phyloP scores from a whole-genome alignment of 2,329 filamentous ascomycete genomes.

The Aspergillus sp. region DNA sequence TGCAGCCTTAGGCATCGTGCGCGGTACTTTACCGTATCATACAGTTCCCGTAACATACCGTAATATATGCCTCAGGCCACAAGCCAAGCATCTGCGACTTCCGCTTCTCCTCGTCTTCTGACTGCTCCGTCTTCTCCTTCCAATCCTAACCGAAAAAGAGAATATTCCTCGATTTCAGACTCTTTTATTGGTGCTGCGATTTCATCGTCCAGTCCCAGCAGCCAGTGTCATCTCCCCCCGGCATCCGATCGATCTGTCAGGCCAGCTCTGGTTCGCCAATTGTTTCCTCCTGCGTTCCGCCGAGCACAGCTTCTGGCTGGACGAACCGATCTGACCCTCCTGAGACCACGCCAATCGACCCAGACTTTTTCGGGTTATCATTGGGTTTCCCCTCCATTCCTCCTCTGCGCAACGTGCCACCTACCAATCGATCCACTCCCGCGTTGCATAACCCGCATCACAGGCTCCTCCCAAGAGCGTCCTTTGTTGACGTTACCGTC shows the following conservation, averaged over 20 bases:
- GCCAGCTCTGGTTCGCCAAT: slow-evolving; percentile 32
- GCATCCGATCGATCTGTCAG: slow-evolving; percentile 12
- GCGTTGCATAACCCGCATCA: slow-evolving; percentile 1
- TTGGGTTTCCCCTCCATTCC: slow-evolving; percentile 4
- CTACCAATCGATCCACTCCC: slow-evolving; percentile 1
- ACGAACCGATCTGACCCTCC: slow-evolving; percentile 5
- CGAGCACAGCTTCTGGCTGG: slow-evolving; percentile 1
- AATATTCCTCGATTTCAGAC: too few relatives aligned
- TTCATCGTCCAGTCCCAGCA: too few relatives aligned
- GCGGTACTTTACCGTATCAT: too few relatives aligned
- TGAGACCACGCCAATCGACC: not conserved
- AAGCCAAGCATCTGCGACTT: too few relatives aligned
- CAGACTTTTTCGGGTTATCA: slow-evolving; percentile 4
- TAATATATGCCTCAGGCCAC: too few relatives aligned
- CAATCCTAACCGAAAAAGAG: too few relatives aligned
- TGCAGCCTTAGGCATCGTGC: too few relatives aligned
- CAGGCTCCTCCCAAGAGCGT: slow-evolving; percentile 9
- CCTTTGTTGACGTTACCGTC: slow-evolving; percentile 19
- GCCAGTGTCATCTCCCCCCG: too few relatives aligned
- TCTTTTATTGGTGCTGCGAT: too few relatives aligned
- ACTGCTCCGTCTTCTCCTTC: too few relatives aligned
- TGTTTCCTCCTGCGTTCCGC: slow-evolving; percentile 12
- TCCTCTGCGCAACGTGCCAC: slow-evolving; percentile 21
- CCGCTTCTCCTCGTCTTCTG: too few relatives aligned
- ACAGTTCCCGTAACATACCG: too few relatives aligned